phyloP scores from a whole-genome alignment of 768 basidiomycete species.

The Rhodosporidiobolus odoratus region DNA sequence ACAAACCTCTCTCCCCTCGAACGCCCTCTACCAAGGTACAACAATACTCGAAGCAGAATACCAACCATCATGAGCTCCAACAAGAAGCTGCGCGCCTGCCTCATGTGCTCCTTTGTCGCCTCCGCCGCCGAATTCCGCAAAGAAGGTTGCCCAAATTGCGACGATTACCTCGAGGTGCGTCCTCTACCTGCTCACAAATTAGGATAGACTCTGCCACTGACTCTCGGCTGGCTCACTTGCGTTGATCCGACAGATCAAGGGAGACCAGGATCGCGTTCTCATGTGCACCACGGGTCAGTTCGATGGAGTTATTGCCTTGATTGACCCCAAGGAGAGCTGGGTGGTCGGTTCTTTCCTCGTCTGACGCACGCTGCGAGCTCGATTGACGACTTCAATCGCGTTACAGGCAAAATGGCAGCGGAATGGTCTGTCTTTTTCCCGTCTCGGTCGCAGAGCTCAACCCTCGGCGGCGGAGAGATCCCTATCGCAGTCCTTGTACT shows the following conservation, averaged over 20 bases:
- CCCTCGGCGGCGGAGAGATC: too few species aligned
- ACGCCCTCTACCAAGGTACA: not conserved
- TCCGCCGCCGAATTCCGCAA: constrained; percentile 74
- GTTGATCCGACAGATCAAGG: constrained; percentile 64
- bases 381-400: not conserved
- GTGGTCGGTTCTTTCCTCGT: constrained; percentile 51
- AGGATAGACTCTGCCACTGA: not conserved
- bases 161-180: constrained; percentile 82
- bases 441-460: too few species aligned
- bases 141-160: constrained; percentile 92
- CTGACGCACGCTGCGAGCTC: too few species aligned
- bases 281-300: constrained; percentile 87
- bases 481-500: constrained; percentile 8
- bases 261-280: constrained; percentile 71
- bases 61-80: constrained; percentile 39
- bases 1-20: not conserved
- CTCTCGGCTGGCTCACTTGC: not conserved
- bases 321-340: constrained; percentile 84
- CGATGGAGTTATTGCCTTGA: constrained; percentile 83
- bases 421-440: constrained; percentile 58
- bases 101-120: constrained; percentile 88
- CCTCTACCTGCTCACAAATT: not conserved
- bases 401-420: constrained; percentile 73
- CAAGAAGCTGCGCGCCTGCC: constrained; percentile 78
- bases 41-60: too few species aligned